Evolutionary conservation across 1,139 yeast genomes (phyloP), one percentile per base, ranked within the genome.

Genomic region (Candida gigantensis): DNA sequence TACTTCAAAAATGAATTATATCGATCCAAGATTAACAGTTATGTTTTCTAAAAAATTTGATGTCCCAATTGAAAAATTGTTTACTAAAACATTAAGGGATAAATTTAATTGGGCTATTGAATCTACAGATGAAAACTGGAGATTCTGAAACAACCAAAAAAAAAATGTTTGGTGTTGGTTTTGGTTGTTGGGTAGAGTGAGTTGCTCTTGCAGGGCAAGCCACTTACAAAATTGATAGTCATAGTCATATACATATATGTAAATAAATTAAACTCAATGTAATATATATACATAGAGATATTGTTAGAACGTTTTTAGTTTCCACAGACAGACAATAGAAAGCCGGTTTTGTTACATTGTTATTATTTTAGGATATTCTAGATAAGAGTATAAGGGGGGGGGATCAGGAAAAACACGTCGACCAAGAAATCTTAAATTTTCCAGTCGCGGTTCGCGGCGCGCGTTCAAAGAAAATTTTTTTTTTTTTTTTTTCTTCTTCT

Each of bases 101-200:
- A 90, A 90, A 67, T 90, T 90, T 63, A 82, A 79, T 37, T 90
- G 98, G 98, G 97, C 98, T 17, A 84, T 90, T 39, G 95, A 90
- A 58, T 81, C 92, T 35, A 90, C 82, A 4, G 97, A 85, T 56
- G 88, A 79, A 47, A 68, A 87, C 52, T 90, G 98, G 98, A 72
- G 79, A 49, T 89, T 89, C 54, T 88, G 58, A 30, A 17, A 20
- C n/a, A n/a, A n/a, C n/a, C n/a, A n/a, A n/a, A n/a, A n/a, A n/a
- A n/a, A n/a, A n/a, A n/a, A n/a, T n/a, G n/a, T n/a, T n/a, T n/a
- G n/a, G n/a, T n/a, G n/a, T n/a, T n/a, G n/a, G n/a, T n/a, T n/a
- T n/a, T n/a, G n/a, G n/a, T n/a, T n/a, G n/a, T n/a, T n/a, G n/a
- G n/a, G n/a, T n/a, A n/a, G n/a, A n/a, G n/a, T n/a, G n/a, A n/a